phyloP scores from a whole-genome alignment of 75 land plant genomes.

The Cryptomeria japonica region DNA sequence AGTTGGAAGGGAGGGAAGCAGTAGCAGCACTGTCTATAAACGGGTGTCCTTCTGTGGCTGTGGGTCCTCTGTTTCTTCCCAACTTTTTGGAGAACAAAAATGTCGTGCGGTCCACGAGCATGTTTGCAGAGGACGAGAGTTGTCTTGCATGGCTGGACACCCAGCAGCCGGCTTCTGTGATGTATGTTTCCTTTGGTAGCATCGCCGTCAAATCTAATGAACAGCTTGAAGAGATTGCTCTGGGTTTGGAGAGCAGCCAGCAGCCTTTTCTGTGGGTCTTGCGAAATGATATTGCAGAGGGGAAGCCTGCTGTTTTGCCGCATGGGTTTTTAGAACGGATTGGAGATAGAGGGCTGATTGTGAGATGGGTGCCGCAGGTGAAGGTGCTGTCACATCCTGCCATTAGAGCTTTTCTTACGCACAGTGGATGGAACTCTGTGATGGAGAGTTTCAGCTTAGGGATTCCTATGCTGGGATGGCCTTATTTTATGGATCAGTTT shows the following conservation, averaged over 20 bases:
- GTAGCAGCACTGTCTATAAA: background rate
- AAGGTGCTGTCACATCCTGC: background rate
- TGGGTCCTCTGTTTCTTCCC: background rate
- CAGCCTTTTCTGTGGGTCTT: conserved; percentile 65
- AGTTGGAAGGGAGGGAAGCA: background rate
- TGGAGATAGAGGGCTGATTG: background rate
- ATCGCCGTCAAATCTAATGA: conserved; percentile 12
- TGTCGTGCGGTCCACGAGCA: background rate
- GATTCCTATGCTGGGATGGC: conserved; percentile 3
- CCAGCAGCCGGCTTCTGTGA: conserved; percentile 43
- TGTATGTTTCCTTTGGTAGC: conserved; percentile 47
- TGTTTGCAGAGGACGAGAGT: background rate
- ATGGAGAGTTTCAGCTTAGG: conserved; percentile 7
- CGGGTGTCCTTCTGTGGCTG: background rate
- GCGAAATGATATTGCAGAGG: background rate
- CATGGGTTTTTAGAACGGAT: background rate
- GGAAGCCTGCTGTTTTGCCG: background rate
- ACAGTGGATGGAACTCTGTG: background rate
- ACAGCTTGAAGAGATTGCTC: conserved; percentile 54
- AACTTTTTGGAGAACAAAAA: background rate
- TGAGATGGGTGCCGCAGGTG: background rate
- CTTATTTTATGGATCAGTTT: conserved; percentile 8
- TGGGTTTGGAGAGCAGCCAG: conserved; percentile 47
- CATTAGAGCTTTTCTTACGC: background rate
- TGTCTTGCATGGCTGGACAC: conserved; percentile 48